A percentile compares a stretch with the other conserved stretches of the same genome.
Conservation (phyloP, 2,329 filamentous ascomycete genomes). For the Ophiostoma tasmaniense region DNA sequence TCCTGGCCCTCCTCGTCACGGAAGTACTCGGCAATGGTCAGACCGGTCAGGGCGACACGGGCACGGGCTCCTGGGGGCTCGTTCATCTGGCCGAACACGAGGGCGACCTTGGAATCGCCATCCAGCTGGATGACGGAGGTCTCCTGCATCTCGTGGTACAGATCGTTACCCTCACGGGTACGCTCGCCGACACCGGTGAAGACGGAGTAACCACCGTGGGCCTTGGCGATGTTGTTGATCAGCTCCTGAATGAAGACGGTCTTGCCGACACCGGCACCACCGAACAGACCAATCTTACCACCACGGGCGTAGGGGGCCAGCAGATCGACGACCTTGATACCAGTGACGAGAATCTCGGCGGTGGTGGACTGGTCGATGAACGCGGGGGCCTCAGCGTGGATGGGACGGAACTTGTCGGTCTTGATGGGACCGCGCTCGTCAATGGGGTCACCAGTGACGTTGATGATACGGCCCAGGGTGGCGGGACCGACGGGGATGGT, state of each 20-base stretch:
- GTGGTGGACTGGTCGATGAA: slow-evolving; percentile 95
- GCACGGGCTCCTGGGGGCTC: slow-evolving; percentile 99
- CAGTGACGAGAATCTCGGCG: slow-evolving; percentile 94
- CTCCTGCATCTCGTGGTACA: slow-evolving; percentile 99
- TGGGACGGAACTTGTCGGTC: slow-evolving; percentile 75
- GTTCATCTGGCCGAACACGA: slow-evolving; percentile 99
- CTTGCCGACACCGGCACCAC: slow-evolving; percentile 99
- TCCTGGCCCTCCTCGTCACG: slow-evolving; percentile 71
- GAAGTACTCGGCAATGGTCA: slow-evolving; percentile 78
- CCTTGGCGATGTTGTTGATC: slow-evolving; percentile 99
- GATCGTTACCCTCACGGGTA: slow-evolving; percentile 99
- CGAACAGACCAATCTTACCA: slow-evolving; percentile 99
- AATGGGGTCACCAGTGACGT: slow-evolving; percentile 99
- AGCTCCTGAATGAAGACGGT: slow-evolving; percentile 99
- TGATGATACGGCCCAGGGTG: slow-evolving; percentile 98
- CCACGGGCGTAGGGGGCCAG: slow-evolving; percentile 99
- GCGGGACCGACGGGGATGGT: slow-evolving; percentile 88
- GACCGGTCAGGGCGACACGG: slow-evolving; percentile 95
- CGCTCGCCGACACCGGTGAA: slow-evolving; percentile 99
- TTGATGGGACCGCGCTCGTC: slow-evolving; percentile 99
- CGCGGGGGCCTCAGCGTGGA: slow-evolving; percentile 86
- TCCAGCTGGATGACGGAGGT: slow-evolving; percentile 99
- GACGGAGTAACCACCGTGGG: slow-evolving; percentile 99
- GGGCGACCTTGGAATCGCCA: slow-evolving; percentile 97
- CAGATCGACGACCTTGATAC: slow-evolving; percentile 99